Percentiles rank a stretch among this genome's conserved stretches.
These are phyloP conservation scores for Neospermospora avenae DNA, from an alignment of 2,329 filamentous ascomycete species.

Conservation along the genomic window DNA sequence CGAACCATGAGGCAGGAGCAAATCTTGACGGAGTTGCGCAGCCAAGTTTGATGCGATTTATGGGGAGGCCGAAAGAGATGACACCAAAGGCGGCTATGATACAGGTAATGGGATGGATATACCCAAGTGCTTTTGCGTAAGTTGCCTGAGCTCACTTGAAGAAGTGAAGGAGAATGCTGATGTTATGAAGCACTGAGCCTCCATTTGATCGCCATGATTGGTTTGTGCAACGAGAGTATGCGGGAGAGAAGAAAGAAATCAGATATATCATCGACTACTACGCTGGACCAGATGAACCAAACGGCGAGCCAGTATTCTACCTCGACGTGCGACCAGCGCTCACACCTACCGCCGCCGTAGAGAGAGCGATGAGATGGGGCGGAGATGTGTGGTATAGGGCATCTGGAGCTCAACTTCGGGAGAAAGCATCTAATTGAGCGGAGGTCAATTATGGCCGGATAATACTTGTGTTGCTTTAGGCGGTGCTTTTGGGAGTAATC, in stretches of 20 bases:
- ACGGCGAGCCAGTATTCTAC: slow-evolving; percentile 91
- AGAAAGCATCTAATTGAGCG: slow-evolving; percentile 21
- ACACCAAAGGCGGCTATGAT: slow-evolving; percentile 89
- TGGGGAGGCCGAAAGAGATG: slow-evolving; percentile 82
- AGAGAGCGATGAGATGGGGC: slow-evolving; percentile 83
- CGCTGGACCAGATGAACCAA: slow-evolving; percentile 67
- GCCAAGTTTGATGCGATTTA: slow-evolving; percentile 80
- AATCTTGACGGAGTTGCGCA: slow-evolving; percentile 52
- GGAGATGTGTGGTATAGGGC: slow-evolving; percentile 81
- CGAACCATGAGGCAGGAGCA: slow-evolving; percentile 45
- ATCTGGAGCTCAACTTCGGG: slow-evolving; percentile 31
- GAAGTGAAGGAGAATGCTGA: slow-evolving; percentile 8
- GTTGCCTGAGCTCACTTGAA: slow-evolving; percentile 32
- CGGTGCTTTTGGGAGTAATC: slow-evolving; percentile 3
- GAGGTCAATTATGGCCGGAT: not conserved
- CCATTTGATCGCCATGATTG: slow-evolving; percentile 98
- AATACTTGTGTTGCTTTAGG: slow-evolving; percentile 8
- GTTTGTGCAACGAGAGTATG: slow-evolving; percentile 75
- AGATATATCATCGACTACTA: slow-evolving; percentile 98
- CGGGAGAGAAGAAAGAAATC: slow-evolving; percentile 70
- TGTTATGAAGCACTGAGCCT: slow-evolving; percentile 61
- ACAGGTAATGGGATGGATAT: slow-evolving; percentile 74
- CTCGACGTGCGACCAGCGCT: slow-evolving; percentile 90
- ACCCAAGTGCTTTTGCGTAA: slow-evolving; percentile 75
- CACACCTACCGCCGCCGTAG: slow-evolving; percentile 73